A percentile compares a stretch with the other conserved stretches of the same genome.
phyloP scores from a whole-genome alignment of 129 eudicot genomes.

The Scalesia atractyloides region DNA sequence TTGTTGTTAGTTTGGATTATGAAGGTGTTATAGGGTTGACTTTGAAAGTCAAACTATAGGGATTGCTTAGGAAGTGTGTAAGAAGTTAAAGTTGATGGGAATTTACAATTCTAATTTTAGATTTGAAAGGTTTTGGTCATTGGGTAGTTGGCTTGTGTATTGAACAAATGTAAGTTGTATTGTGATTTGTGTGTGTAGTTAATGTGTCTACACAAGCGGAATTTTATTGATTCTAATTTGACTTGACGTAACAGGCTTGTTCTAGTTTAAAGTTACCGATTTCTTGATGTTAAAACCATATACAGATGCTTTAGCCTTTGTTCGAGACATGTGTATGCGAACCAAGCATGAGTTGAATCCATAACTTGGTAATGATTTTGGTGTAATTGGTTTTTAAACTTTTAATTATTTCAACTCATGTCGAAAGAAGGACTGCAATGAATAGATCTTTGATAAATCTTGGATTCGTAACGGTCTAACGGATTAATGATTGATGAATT shows the following conservation, averaged over 20 bases:
- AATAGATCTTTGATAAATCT: background rate
- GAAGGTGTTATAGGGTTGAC: constrained; percentile 20
- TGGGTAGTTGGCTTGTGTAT: background rate
- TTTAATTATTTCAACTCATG: background rate
- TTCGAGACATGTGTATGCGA: background rate
- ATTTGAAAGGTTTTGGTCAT: background rate
- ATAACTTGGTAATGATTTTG: background rate
- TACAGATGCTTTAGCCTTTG: background rate
- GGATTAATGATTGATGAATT: background rate
- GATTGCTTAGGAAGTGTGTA: constrained; percentile 11
- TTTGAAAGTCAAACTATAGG: constrained; percentile 17
- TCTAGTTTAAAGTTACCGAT: constrained; percentile 2
- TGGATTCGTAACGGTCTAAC: background rate
- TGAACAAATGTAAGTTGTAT: background rate
- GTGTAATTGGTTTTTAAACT: constrained; percentile 10
- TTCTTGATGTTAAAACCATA: background rate
- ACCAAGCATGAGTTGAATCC: background rate
- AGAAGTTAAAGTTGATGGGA: constrained; percentile 11
- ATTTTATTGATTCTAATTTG: background rate
- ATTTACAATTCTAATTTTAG: background rate
- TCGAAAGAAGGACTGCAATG: constrained; percentile 1
- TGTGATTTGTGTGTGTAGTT: constrained; percentile 12
- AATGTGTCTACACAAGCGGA: background rate
- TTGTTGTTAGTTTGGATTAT: constrained; percentile 1
- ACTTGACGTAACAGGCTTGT: constrained; percentile 2